These are phyloP conservation scores for Colletotrichum higginsianum DNA, from an alignment of 2,329 filamentous ascomycete genomes.

Conservation along the genomic window DNA sequence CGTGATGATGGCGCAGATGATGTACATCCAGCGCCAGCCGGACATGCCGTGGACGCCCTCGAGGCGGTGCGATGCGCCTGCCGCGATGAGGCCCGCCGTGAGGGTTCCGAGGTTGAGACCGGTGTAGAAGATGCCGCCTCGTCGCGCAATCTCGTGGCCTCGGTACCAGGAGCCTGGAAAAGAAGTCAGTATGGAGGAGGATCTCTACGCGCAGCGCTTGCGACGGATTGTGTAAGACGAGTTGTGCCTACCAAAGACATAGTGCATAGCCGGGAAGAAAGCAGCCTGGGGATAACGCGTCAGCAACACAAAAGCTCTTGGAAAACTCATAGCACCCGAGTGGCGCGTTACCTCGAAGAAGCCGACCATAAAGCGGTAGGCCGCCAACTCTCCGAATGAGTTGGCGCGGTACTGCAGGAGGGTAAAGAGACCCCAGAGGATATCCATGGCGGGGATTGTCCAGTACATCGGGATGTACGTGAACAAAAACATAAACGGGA, in stretches of 20 bases:
- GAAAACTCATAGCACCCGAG: conserved; percentile 33
- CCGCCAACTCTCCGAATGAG: conserved; percentile 45
- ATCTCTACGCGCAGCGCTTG: conserved; percentile 47
- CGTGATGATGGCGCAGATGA: conserved; percentile 61
- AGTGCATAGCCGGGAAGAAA: conserved; percentile 52
- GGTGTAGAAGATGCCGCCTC: conserved; percentile 61
- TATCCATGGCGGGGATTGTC: conserved; percentile 53
- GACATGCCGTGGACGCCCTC: conserved; percentile 56
- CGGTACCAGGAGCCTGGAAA: conserved; percentile 64
- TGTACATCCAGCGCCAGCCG: conserved; percentile 64
- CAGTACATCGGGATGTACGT: conserved; percentile 49
- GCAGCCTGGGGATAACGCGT: conserved; percentile 55
- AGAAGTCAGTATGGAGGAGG: conserved; percentile 57
- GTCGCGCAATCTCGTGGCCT: conserved; percentile 55
- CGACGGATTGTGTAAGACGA: not conserved
- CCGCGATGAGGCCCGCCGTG: conserved; percentile 61
- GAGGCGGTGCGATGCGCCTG: conserved; percentile 60
- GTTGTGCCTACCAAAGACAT: conserved; percentile 55
- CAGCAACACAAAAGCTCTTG: conserved; percentile 62
- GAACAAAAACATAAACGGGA: conserved; percentile 50
- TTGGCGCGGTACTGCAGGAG: conserved; percentile 54
- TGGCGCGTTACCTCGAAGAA: conserved; percentile 46
- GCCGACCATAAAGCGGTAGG: conserved; percentile 52
- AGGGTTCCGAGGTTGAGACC: conserved; percentile 60
- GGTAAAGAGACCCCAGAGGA: conserved; percentile 71